phyloP scores from a whole-genome alignment of 1,284 basidiomycete genomes.

The Cutaneotrichosporon dermatis region DNA sequence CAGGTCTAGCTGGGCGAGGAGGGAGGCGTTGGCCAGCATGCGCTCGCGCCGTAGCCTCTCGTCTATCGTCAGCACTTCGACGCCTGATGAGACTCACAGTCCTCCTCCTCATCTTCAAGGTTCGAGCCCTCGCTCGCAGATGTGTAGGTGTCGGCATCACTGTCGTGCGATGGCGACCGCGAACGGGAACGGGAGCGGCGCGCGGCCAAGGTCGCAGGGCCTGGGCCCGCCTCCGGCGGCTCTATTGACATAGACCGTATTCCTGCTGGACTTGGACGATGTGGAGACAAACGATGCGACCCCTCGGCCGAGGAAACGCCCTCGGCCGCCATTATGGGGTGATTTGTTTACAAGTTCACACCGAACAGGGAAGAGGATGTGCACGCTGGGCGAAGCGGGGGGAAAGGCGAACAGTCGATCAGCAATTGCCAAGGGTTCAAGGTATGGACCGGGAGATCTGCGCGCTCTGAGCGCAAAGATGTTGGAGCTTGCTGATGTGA shows the following conservation, averaged over 20 bases:
- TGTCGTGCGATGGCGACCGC: not conserved
- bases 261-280: not conserved
- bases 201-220: not conserved
- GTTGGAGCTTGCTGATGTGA: not conserved
- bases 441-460: too few relatives aligned
- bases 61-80: slow-evolving; percentile 8
- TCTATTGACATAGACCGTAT: not conserved
- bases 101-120: not conserved
- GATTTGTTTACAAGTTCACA: slow-evolving; percentile 1
- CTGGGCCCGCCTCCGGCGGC: not conserved
- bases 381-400: not conserved
- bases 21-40: slow-evolving; percentile 9
- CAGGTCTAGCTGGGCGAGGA: slow-evolving; percentile 9
- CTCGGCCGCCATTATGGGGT: not conserved
- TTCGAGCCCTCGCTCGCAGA: not conserved
- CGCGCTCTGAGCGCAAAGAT: not conserved
- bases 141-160: not conserved
- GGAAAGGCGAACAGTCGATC: too few relatives aligned
- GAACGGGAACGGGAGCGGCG: not conserved
- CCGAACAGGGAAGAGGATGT: not conserved
- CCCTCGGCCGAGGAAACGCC: not conserved
- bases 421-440: too few relatives aligned
- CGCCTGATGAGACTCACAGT: not conserved
- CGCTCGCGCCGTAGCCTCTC: slow-evolving; percentile 8
- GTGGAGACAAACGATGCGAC: not conserved